Evolutionary conservation across 2,329 filamentous ascomycete genomes (phyloP).

Genomic region (Cladophialophora immunda): DNA sequence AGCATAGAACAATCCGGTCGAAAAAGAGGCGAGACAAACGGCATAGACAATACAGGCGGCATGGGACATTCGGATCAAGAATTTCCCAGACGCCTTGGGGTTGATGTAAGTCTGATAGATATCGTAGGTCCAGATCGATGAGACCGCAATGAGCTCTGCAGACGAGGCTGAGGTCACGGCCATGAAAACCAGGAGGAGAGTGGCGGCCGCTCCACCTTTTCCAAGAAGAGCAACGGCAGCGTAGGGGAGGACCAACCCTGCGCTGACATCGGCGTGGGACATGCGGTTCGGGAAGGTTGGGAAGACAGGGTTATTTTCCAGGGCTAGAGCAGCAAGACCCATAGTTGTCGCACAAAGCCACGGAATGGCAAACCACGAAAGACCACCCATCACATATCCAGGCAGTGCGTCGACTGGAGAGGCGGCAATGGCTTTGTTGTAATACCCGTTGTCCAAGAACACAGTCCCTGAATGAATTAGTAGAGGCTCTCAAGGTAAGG

Average conservation of each 20-base stretch:
- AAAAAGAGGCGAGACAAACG: constrained; percentile 78
- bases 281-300: constrained; percentile 72
- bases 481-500: neutral
- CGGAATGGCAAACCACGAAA: constrained; percentile 92
- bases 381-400: constrained; percentile 85
- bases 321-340: constrained; percentile 80
- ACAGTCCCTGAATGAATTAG: constrained; percentile 62
- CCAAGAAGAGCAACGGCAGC: constrained; percentile 85
- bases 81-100: constrained; percentile 75
- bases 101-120: constrained; percentile 89
- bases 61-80: constrained; percentile 83
- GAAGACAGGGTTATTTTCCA: constrained; percentile 73
- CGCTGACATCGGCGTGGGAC: constrained; percentile 75
- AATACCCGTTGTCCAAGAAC: constrained; percentile 65
- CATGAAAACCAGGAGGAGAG: constrained; percentile 85
- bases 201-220: constrained; percentile 79
- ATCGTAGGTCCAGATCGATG: constrained; percentile 88
- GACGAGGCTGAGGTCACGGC: constrained; percentile 86
- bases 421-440: constrained; percentile 92
- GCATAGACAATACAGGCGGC: constrained; percentile 77
- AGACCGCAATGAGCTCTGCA: constrained; percentile 85
- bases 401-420: constrained; percentile 85
- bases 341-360: constrained; percentile 90
- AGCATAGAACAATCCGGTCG: constrained; percentile 76
- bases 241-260: constrained; percentile 84